phyloP scores from a whole-genome alignment of 257 asterid genomes.

The Plectranthus barbatus region DNA sequence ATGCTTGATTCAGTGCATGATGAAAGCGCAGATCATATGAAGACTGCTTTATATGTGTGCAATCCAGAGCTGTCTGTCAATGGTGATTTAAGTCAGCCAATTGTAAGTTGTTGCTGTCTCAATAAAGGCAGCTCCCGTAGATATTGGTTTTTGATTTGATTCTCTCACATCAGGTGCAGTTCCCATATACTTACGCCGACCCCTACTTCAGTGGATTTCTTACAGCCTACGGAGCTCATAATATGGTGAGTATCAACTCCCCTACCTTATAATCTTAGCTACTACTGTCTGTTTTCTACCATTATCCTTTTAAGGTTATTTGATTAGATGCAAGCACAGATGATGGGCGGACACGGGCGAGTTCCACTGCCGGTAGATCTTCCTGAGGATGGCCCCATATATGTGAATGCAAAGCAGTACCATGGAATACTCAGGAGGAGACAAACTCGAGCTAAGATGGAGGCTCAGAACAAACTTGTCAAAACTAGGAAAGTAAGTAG shows the following conservation, averaged over 20 bases:
- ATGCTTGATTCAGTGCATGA: slow-evolving; percentile 30
- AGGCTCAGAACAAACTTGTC: slow-evolving; percentile 84
- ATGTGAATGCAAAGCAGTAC: slow-evolving; percentile 90
- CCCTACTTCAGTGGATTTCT: slow-evolving; percentile 55
- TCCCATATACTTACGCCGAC: slow-evolving; percentile 57
- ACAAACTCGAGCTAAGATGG: slow-evolving; percentile 87
- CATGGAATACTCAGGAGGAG: slow-evolving; percentile 85
- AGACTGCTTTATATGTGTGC: slow-evolving; percentile 35
- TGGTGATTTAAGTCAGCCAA: slow-evolving; percentile 47
- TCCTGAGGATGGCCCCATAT: slow-evolving; percentile 87
- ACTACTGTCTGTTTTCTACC: too few relatives aligned
- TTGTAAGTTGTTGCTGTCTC: slow-evolving; percentile 58
- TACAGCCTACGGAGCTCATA: slow-evolving; percentile 67
- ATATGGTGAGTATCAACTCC: slow-evolving; percentile 51
- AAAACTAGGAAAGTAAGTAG: slow-evolving; percentile 71
- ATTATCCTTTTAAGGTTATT: too few relatives aligned
- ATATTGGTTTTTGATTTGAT: too few relatives aligned
- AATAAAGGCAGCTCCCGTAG: too few relatives aligned
- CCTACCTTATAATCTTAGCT: too few relatives aligned
- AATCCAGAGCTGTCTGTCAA: slow-evolving; percentile 39
- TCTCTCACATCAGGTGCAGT: slow-evolving; percentile 33
- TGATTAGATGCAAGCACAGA: slow-evolving; percentile 50
- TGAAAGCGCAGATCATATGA: slow-evolving; percentile 39
- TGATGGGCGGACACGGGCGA: slow-evolving; percentile 62
- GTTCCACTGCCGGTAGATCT: slow-evolving; percentile 75